Evolutionary conservation across 352 stramenopile species (phyloP).

Genomic region (Phytophthora fragariae): DNA sequence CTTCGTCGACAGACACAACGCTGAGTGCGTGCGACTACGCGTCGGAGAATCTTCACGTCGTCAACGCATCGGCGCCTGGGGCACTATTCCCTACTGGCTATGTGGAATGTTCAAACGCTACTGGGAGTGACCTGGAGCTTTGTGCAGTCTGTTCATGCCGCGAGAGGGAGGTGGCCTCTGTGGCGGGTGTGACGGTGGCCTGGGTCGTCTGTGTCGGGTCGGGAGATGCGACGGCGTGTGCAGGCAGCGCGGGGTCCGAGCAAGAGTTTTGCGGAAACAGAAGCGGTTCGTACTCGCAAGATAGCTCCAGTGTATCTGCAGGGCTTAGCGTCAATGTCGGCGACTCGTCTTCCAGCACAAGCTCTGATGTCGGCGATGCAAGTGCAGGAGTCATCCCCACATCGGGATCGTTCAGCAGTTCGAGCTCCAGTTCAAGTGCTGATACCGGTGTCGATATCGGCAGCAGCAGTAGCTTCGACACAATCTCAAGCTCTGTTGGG

Average conservation of each 20-base stretch:
- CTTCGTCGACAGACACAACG: conserved; percentile 17
- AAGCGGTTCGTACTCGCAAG: conserved; percentile 1
- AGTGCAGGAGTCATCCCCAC: neutral
- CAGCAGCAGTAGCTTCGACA: conserved; percentile 16
- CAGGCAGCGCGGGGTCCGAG: neutral
- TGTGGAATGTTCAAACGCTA: conserved; percentile 38
- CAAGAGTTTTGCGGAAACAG: conserved; percentile 28
- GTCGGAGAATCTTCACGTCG: conserved; percentile 42
- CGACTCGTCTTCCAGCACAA: conserved; percentile 13
- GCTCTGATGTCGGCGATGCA: conserved; percentile 13
- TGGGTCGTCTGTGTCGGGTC: conserved; percentile 42
- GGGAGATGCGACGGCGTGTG: conserved; percentile 26
- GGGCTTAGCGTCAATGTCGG: conserved; percentile 9
- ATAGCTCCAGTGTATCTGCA: conserved; percentile 14
- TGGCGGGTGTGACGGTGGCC: conserved; percentile 26
- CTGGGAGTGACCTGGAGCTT: neutral
- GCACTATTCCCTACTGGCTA: conserved; percentile 43
- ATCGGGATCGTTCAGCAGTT: neutral
- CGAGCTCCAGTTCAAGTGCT: conserved; percentile 1
- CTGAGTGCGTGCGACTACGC: conserved; percentile 34
- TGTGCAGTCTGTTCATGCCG: conserved; percentile 49
- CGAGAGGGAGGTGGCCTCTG: conserved; percentile 38
- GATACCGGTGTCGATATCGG: conserved; percentile 2
- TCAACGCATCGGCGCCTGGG: conserved; percentile 30
- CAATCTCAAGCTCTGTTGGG: neutral